A percentile compares a stretch with the other conserved stretches of the same genome.
These are phyloP conservation scores for Cyberlindnera suaveolens DNA, from an alignment of 805 yeast genomes.

Conservation along the genomic window DNA sequence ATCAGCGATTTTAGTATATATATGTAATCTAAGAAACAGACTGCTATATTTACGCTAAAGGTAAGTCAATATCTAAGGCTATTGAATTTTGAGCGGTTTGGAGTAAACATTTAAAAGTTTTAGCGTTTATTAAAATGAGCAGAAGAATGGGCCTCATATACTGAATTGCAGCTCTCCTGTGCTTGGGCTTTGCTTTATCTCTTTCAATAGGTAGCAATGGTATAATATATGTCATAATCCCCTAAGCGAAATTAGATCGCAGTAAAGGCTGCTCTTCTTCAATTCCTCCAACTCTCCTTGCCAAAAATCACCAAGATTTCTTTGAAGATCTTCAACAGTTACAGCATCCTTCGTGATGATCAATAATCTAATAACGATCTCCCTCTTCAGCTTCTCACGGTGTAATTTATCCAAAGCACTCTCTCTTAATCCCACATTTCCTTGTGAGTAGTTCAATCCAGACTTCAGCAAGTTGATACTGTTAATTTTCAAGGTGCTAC, in stretches of 20 bases:
- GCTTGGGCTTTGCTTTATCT: too few species aligned
- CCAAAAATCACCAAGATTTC: conserved; percentile 20
- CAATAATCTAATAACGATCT: conserved; percentile 18
- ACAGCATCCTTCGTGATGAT: conserved; percentile 12
- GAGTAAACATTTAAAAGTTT: too few species aligned
- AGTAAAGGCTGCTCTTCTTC: neutral
- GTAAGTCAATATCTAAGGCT: too few species aligned
- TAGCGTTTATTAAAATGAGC: too few species aligned
- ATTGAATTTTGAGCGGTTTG: too few species aligned
- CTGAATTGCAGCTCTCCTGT: too few species aligned
- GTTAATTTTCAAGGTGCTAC: conserved; percentile 11
- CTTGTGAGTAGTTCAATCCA: conserved; percentile 16
- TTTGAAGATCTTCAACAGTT: conserved; percentile 13
- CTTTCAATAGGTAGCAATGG: too few species aligned
- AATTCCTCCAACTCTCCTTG: conserved; percentile 14
- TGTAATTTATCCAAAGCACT: conserved; percentile 11
- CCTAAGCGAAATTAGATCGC: neutral
- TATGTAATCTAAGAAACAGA: too few species aligned
- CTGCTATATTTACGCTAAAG: too few species aligned
- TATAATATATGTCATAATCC: too few species aligned
- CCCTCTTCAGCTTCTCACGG: conserved; percentile 18
- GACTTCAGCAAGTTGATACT: conserved; percentile 17
- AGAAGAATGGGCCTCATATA: too few species aligned
- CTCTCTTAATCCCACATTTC: conserved; percentile 23
- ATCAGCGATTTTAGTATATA: too few species aligned